phyloP scores from a whole-genome alignment of 345 rosid genomes.

The Heritiera fomes region DNA sequence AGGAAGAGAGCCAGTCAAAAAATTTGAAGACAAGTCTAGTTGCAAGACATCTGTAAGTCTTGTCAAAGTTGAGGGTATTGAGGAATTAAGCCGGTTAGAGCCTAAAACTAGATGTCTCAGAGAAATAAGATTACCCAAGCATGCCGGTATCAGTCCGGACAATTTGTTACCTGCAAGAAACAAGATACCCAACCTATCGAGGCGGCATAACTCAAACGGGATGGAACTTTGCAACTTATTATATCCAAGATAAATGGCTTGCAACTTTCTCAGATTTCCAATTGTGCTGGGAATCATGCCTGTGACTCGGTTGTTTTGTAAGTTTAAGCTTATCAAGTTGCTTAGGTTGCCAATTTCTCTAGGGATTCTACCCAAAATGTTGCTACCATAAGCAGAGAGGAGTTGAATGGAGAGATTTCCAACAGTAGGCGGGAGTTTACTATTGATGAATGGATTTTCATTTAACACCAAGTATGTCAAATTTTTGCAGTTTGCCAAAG shows the following conservation, averaged over 20 bases:
- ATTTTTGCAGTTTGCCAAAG: background rate
- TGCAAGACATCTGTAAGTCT: constrained; percentile 7
- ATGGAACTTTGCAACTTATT: constrained; percentile 7
- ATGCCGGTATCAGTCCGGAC: background rate
- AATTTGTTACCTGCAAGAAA: background rate
- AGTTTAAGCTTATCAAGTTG: background rate
- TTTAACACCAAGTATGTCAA: background rate
- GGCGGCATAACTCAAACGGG: background rate
- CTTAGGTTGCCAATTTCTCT: constrained; percentile 3
- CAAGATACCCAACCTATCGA: background rate
- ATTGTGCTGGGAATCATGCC: constrained; percentile 18
- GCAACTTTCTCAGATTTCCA: constrained; percentile 8
- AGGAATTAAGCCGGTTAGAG: constrained; percentile 17
- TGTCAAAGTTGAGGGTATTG: constrained; percentile 23
- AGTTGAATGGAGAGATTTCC: background rate
- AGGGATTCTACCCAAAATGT: background rate
- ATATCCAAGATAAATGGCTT: background rate
- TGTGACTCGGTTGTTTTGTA: constrained; percentile 1
- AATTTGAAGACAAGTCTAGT: background rate
- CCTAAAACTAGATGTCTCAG: background rate
- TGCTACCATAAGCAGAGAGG: background rate
- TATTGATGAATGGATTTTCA: background rate
- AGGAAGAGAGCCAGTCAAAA: no score
- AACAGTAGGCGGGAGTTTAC: background rate
- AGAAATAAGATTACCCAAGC: constrained; percentile 9